A percentile compares a stretch with the other conserved stretches of the same genome.
These are phyloP conservation scores for Clavispora santaluciae DNA, from an alignment of 805 yeast genomes.

Conservation along the genomic window DNA sequence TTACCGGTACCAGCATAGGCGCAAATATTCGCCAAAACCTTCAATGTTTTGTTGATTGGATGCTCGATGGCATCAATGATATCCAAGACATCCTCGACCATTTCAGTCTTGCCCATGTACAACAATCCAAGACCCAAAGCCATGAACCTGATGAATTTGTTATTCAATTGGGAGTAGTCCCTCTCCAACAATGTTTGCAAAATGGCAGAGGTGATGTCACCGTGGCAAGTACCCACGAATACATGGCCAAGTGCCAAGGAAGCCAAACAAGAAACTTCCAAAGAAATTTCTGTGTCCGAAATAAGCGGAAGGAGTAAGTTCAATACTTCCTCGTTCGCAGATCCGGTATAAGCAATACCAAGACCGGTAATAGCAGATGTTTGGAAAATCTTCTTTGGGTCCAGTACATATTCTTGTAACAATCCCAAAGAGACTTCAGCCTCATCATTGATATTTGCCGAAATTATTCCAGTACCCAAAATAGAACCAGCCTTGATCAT, in stretches of 20 bases:
- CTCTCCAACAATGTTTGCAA: slow-evolving; percentile 88
- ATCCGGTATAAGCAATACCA: slow-evolving; percentile 93
- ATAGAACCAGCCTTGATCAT: slow-evolving; percentile 95
- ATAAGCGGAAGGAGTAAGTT: slow-evolving; percentile 77
- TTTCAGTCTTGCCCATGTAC: slow-evolving; percentile 91
- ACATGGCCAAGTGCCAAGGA: slow-evolving; percentile 91
- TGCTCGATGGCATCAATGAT: slow-evolving; percentile 93
- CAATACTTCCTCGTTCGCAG: slow-evolving; percentile 78
- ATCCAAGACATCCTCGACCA: slow-evolving; percentile 89
- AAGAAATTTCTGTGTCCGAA: slow-evolving; percentile 64
- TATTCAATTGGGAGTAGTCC: slow-evolving; percentile 66
- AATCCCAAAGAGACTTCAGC: slow-evolving; percentile 88
- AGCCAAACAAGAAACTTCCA: slow-evolving; percentile 80
- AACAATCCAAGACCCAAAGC: slow-evolving; percentile 88
- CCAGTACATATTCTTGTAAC: slow-evolving; percentile 75
- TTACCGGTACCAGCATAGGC: slow-evolving; percentile 98
- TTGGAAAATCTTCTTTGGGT: slow-evolving; percentile 57
- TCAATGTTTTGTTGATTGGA: slow-evolving; percentile 84
- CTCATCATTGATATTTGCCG: slow-evolving; percentile 92
- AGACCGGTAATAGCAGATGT: slow-evolving; percentile 85
- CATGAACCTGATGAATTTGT: slow-evolving; percentile 85
- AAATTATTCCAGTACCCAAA: slow-evolving; percentile 88
- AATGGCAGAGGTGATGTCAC: slow-evolving; percentile 89
- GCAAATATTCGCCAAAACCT: slow-evolving; percentile 84
- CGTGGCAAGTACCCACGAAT: slow-evolving; percentile 93